Evolutionary conservation across 2,329 filamentous ascomycete species (phyloP).

Genomic region (Davidsoniella virescens): DNA sequence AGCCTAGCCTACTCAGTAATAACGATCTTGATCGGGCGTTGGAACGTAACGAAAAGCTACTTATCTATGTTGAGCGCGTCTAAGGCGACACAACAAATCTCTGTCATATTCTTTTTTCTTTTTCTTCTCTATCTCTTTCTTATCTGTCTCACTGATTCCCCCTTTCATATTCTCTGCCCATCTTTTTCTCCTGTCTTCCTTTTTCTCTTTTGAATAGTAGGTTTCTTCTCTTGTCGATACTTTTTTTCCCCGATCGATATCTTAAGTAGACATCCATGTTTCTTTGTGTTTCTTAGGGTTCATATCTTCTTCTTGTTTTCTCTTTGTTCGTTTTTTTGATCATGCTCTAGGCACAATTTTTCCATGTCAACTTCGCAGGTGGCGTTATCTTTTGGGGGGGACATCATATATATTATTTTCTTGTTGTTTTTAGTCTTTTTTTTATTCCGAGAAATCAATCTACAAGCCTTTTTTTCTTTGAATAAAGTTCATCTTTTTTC

Average conservation of each 20-base stretch:
- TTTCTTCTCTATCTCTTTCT: neutral
- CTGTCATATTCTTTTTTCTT: neutral
- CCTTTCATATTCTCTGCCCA: neutral
- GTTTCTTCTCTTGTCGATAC: neutral
- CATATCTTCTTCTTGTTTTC: neutral
- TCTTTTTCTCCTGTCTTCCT: neutral
- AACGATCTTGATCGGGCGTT: slow-evolving; percentile 68
- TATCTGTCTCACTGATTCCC: neutral
- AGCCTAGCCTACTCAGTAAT: slow-evolving; percentile 60
- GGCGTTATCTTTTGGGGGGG: too few species aligned
- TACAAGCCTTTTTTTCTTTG: too few species aligned
- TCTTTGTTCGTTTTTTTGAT: neutral
- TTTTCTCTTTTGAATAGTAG: neutral
- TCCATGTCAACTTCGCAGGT: too few species aligned
- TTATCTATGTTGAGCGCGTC: slow-evolving; percentile 50
- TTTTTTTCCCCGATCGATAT: too few species aligned
- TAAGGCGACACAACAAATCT: slow-evolving; percentile 17
- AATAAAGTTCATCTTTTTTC: too few species aligned
- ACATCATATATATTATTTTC: neutral
- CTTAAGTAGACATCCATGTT: neutral
- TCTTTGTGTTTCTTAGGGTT: too few species aligned
- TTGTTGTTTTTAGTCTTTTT: slow-evolving; percentile 3
- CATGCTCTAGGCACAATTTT: too few species aligned
- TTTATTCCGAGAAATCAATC: neutral
- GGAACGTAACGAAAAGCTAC: slow-evolving; percentile 71